Conservation (phyloP, 164 flowering plant species). For the Cinnamomum micranthum region DNA sequence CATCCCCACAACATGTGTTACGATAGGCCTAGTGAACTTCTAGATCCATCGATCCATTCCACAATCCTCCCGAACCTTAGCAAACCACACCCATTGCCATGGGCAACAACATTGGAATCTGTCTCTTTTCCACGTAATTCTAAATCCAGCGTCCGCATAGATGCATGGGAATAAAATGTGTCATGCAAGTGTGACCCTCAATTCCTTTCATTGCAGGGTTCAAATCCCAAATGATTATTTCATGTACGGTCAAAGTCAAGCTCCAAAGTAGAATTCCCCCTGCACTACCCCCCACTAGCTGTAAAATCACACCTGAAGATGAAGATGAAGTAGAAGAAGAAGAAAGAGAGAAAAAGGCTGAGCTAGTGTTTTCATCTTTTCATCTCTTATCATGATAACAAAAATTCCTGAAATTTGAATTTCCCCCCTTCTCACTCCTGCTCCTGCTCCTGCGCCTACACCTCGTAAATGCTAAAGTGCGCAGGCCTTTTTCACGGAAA, state of each 20-base stretch:
- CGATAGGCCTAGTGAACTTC: too few species aligned
- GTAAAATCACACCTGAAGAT: neutral
- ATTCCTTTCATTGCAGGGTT: neutral
- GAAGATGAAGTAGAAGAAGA: neutral
- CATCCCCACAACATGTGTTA: too few species aligned
- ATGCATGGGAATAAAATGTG: neutral
- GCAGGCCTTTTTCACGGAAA: neutral
- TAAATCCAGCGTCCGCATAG: neutral
- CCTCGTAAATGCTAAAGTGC: conserved; percentile 6
- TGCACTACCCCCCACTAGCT: neutral
- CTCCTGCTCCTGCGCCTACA: neutral
- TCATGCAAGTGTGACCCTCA: neutral
- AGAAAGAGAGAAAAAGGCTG: neutral
- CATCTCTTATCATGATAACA: too few species aligned
- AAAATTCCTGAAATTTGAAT: too few species aligned
- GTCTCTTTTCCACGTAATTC: neutral
- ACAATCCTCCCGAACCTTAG: neutral
- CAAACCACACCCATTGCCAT: too few species aligned
- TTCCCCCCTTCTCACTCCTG: neutral
- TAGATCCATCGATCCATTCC: too few species aligned
- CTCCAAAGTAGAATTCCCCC: too few species aligned
- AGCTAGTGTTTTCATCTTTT: too few species aligned
- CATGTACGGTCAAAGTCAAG: conserved; percentile 7
- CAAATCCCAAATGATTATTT: neutral
- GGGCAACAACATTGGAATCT: too few species aligned